Evolutionary conservation across 139 green algal species (phyloP), one percentile per base, ranked within the genome.

Genomic region (Micractinium conductrix): DNA sequence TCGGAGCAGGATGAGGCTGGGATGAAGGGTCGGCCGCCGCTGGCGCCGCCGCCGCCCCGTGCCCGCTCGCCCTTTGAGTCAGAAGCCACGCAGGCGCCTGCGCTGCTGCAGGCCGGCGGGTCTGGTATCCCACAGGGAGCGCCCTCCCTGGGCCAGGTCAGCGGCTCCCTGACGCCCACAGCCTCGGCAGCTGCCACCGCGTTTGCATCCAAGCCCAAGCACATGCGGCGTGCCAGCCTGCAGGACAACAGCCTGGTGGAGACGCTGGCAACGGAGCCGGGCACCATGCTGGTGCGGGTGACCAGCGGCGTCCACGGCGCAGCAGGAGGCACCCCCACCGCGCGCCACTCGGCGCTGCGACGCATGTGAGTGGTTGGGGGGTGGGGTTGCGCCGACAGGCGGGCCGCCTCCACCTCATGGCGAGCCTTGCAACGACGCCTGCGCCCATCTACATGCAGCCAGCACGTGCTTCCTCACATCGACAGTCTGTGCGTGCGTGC

Each of bases 241-340:
- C 50, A 71, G 38, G 80, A 74, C 14, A 33, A 60, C 8, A 30
- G 24, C 5, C 6, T 79, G 14, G 19, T 73, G 30, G 83, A 84
- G 37, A 73, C 60, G 1, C 3, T 86, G 74, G 30, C 65, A 37
- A 85, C 71, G 0, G 48, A 85, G 79, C 84, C 84, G 10, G 84
- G 84, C 60, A 88, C 84, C 17, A 74, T 79, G 63, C 72, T 88
- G 35, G 84, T 88, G 58, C 76, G 84, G 26, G 37, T 88, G 44
- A 74, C 60, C 14, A 81, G 45, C 81, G 55, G 42, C 42, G 12
- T 38, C 1, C 7, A 8, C 1, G 50, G 48, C 14, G n/a, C n/a
- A n/a, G n/a, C n/a, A n/a, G n/a, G n/a, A n/a, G 71, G 16, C n/a
- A 80, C 70, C 16, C 72, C 81, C 70, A 76, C 53, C 26, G 38